Evolutionary conservation across 2,329 filamentous ascomycete species (phyloP), one percentile per base, ranked within the genome.

Genomic region (Xylaria sp.): DNA sequence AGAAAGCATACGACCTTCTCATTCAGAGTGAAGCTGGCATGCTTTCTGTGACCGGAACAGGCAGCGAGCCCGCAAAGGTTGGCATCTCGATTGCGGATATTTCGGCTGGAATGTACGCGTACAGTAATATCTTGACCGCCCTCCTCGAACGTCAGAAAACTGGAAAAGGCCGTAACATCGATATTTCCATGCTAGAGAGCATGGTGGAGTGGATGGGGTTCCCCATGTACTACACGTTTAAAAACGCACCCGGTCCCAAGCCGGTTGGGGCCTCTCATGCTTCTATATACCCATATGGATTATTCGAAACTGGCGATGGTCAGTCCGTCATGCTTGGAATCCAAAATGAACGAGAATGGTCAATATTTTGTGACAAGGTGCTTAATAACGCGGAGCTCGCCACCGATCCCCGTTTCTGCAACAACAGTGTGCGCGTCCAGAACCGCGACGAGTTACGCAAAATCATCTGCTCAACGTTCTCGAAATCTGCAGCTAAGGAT

Each of bases 191-290:
- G 86, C 78, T 88, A 8, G 86, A 88, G 72, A 82, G 82, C 56
- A 86, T 88, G 85, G 80, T 83, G 0, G 86, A 88, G 72, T 88
- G 86, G 86, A 88, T 88, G 86, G 78, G 78, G 0, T 88, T 87
- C 56, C 86, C 85, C 0, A 74, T 87, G 71, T 86, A 88, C 71
- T 88, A 88, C 67, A 77, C 85, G 0, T 85, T 81, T 67, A 76
- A 85, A 2, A 81, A 80, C 2, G 81, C 83, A 2, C 69, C 80
- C 0, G 77, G 80, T 0, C 85, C 85, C 0, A 75, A 76, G 1
- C 80, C 83, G 2, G 81, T 81, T 0, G 86, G 86, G 1, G 85
- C 86, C 0, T 82, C 84, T 0, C 86, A 88, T 67, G 84, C 85
- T 0, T 78, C 83, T 0, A 86, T 88, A 6, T 88, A 87, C 67